Evolutionary conservation across 345 rosid species (phyloP).

Genomic region (Brassica rapa): DNA sequence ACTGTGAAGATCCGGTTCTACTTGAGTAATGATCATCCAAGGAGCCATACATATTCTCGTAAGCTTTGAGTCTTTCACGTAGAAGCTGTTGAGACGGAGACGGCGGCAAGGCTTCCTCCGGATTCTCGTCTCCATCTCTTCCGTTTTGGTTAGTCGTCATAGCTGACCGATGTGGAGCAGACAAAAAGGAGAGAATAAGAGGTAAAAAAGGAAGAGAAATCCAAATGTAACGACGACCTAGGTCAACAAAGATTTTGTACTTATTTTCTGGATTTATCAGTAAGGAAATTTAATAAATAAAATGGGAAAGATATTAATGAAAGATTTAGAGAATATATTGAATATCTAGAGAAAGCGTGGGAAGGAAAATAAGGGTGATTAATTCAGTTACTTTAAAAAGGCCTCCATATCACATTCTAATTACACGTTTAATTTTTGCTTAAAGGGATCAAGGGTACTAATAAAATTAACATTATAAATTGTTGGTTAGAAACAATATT

Average conservation of each 20-base stretch:
- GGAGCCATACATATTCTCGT: background rate
- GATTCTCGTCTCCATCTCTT: background rate
- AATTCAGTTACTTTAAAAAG: background rate
- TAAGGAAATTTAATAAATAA: background rate
- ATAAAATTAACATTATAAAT: background rate
- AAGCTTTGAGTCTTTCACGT: background rate
- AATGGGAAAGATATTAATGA: background rate
- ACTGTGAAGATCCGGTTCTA: background rate
- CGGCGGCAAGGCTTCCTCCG: background rate
- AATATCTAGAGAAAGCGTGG: background rate
- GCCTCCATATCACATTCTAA: background rate
- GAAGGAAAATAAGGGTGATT: background rate
- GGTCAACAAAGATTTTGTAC: conserved; percentile 10
- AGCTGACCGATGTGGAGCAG: background rate
- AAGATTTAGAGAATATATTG: background rate
- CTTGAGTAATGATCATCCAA: background rate
- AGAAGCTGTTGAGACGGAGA: background rate
- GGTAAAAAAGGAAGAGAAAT: background rate
- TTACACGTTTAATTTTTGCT: background rate
- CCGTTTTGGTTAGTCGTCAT: background rate
- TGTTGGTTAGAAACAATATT: background rate
- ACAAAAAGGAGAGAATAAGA: background rate
- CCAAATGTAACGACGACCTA: background rate
- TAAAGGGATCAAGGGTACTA: background rate
- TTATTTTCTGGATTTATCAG: background rate